Conservation (phyloP, 1,139 yeast species). For the Sugiyamaella japonica region DNA sequence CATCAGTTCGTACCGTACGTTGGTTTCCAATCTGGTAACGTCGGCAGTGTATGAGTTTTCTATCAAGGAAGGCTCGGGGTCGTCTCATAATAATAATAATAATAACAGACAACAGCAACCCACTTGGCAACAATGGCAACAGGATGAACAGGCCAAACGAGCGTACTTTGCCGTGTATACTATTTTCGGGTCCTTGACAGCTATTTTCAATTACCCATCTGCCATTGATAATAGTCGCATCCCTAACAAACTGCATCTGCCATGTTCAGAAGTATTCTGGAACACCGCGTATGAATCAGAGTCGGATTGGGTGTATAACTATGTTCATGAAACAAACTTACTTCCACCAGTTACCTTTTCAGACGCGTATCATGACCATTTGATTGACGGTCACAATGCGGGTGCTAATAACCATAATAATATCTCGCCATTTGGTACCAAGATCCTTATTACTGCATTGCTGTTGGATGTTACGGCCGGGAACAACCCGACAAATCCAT, state of each 20-base stretch:
- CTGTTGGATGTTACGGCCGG: constrained; percentile 25
- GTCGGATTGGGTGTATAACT: constrained; percentile 29
- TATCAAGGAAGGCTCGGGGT: constrained; percentile 3
- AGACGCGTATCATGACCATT: constrained; percentile 14
- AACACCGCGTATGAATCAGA: constrained; percentile 31
- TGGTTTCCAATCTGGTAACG: constrained; percentile 30
- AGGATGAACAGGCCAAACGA: constrained; percentile 37
- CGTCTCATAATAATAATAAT: not conserved
- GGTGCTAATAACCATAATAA: not conserved
- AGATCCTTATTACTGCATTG: constrained; percentile 31
- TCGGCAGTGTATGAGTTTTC: constrained; percentile 24
- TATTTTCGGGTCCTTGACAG: constrained; percentile 36
- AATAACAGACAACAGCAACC: not conserved
- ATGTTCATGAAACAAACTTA: constrained; percentile 17
- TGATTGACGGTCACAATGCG: constrained; percentile 14
- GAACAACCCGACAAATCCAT: constrained; percentile 8
- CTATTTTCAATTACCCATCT: constrained; percentile 37
- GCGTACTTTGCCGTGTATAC: constrained; percentile 38
- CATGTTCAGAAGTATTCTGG: constrained; percentile 41
- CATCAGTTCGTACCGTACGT: constrained; percentile 32
- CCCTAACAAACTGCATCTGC: constrained; percentile 33
- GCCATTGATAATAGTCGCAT: constrained; percentile 30
- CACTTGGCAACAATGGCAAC: constrained; percentile 37
- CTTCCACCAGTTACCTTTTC: constrained; percentile 13
- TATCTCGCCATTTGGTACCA: constrained; percentile 30